Evolutionary conservation across 805 yeast genomes (phyloP).

Genomic region (Grigorovia yakushimaensis): DNA sequence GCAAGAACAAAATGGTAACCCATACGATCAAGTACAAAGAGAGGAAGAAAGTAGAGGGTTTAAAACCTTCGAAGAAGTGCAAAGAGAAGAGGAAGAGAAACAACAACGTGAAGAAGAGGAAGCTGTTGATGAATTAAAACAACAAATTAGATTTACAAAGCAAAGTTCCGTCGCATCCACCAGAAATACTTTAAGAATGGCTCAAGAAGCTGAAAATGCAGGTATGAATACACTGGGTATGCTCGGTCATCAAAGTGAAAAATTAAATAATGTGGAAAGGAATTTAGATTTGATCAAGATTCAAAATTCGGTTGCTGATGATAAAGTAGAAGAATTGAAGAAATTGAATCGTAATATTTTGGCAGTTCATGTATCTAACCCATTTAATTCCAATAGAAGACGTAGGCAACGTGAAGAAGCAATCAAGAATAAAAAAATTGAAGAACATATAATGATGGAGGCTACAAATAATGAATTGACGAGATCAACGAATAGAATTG

Average conservation of each 20-base stretch:
- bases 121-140: constrained; percentile 78
- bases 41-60: constrained; percentile 22
- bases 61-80: constrained; percentile 28
- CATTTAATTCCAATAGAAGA: constrained; percentile 76
- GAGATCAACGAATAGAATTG: constrained; percentile 59
- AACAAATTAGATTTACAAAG: constrained; percentile 72
- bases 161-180: constrained; percentile 82
- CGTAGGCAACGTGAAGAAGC: constrained; percentile 63
- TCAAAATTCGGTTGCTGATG: constrained; percentile 74
- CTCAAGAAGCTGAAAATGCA: constrained; percentile 61
- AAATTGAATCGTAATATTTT: constrained; percentile 73
- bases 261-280: constrained; percentile 69
- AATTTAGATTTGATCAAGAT: constrained; percentile 68
- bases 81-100: constrained; percentile 29
- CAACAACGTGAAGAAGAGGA: constrained; percentile 60
- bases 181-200: constrained; percentile 66
- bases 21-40: constrained; percentile 36
- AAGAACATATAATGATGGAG: constrained; percentile 55
- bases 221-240: constrained; percentile 81
- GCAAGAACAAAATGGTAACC: constrained; percentile 51
- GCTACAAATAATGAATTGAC: constrained; percentile 48
- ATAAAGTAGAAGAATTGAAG: constrained; percentile 68
- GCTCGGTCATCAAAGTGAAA: constrained; percentile 89
- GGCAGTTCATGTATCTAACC: constrained; percentile 73
- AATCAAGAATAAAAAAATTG: constrained; percentile 50